Evolutionary conservation across 2,329 filamentous ascomycete species (phyloP), one percentile per base, ranked within the genome.

Genomic region (Raffaelea ambrosiae): DNA sequence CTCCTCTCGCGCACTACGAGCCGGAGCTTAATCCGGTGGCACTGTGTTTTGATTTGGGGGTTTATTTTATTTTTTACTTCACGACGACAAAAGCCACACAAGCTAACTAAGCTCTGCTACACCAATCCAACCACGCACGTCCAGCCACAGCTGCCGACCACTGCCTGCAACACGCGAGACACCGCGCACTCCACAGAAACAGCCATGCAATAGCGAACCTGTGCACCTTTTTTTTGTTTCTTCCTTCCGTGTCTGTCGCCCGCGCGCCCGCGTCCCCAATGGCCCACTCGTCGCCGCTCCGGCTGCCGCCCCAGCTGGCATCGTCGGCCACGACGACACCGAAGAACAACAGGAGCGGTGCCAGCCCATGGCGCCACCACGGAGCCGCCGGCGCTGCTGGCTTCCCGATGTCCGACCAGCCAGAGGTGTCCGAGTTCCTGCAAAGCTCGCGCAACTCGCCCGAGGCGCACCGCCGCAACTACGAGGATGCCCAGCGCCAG

Each of bases 391-490:
- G 18, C 18, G 35, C 7, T 9, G 35, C 14, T 5, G 35, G 47
- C 19, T 41, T 44, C 7, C 38, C 44, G 3, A 43, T 52, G 39
- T 43, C 51, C 3, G 46, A 47, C n/a, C 51, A 53, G 19, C 48
- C 50, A 2, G 50, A 58, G 9, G 46, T 60, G 18, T 52, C 58
- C 9, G 60, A 63, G 2, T 58, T 61, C 22, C 51, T 62, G 0
- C 48, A 49, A 23, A 59, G 61, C 7, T 53, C 57, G 38, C 57
- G 62, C 26, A 65, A 65, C 46, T 63, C 62, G 2, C 61, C 61
- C 40, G 60, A 58, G 41, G 59, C 59, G 3, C 61, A 63, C 40
- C 54, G 51, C n/a, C 52, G 53, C 22, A 55, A 62, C 16, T 54
- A 61, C 18, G 59, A 62, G 38, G 48, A 54, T 2, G 59, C 61